These are phyloP conservation scores for Endoconidiophora polonica DNA, from an alignment of 2,329 filamentous ascomycete species.

Conservation along the genomic window DNA sequence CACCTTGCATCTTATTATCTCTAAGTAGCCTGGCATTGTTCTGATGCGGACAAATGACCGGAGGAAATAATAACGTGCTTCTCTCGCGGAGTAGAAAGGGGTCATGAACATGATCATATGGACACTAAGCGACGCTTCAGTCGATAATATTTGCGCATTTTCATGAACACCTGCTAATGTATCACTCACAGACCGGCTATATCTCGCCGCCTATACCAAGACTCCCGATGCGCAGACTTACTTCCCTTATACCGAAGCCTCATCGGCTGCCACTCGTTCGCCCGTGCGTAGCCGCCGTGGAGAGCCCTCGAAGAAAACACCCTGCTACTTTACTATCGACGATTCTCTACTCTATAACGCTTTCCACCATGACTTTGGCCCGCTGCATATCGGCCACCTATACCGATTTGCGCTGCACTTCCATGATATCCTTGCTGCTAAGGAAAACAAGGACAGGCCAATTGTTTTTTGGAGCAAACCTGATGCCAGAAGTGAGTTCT, in stretches of 20 bases:
- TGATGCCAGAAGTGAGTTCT: slow-evolving; percentile 62
- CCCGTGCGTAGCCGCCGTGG: slow-evolving; percentile 29
- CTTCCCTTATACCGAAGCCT: slow-evolving; percentile 59
- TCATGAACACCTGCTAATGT: background rate
- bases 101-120: no score
- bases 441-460: slow-evolving; percentile 73
- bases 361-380: slow-evolving; percentile 96
- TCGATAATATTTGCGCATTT: no score
- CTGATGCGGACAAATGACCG: no score
- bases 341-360: slow-evolving; percentile 89
- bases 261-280: slow-evolving; percentile 27
- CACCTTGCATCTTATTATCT: no score
- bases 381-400: slow-evolving; percentile 88
- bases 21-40: no score
- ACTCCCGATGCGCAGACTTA: slow-evolving; percentile 64
- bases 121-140: no score
- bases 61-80: no score
- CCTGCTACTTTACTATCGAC: slow-evolving; percentile 92
- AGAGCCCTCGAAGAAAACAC: slow-evolving; percentile 28
- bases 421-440: slow-evolving; percentile 83
- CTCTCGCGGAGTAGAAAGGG: no score
- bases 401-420: slow-evolving; percentile 94
- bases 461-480: slow-evolving; percentile 94
- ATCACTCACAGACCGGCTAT: slow-evolving; percentile 58
- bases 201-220: slow-evolving; percentile 80